These are phyloP conservation scores for Neonectria coccinea DNA, from an alignment of 2,329 filamentous ascomycete species.

Conservation along the genomic window DNA sequence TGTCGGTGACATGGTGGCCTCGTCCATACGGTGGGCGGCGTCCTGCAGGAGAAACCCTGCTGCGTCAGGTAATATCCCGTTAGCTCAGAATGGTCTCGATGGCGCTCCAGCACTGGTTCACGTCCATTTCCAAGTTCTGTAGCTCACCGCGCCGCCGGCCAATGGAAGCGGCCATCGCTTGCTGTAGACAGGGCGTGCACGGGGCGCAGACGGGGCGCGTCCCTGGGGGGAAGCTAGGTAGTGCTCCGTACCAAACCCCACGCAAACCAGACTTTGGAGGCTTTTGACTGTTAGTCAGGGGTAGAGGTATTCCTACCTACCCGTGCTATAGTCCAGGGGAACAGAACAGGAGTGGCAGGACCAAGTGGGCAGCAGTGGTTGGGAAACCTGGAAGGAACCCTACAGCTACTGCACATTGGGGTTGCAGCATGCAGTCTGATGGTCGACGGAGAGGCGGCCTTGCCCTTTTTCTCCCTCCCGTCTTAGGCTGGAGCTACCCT, in stretches of 20 bases:
- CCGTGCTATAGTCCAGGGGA: background rate
- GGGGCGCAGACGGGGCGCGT: conserved; percentile 10
- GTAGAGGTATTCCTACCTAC: background rate
- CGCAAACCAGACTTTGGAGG: conserved; percentile 2
- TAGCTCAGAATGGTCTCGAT: conserved; percentile 46
- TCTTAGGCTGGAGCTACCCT: conserved; percentile 26
- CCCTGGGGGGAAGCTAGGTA: conserved; percentile 13
- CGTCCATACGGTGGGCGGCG: conserved; percentile 26
- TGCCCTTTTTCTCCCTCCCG: conserved; percentile 37
- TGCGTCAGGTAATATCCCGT: conserved; percentile 48
- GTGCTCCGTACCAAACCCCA: conserved; percentile 8
- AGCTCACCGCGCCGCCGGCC: conserved; percentile 37
- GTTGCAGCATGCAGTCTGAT: conserved; percentile 19
- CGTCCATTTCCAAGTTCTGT: conserved; percentile 26
- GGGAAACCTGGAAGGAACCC: conserved; percentile 11
- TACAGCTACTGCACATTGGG: conserved; percentile 12
- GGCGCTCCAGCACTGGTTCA: conserved; percentile 47
- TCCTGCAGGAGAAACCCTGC: conserved; percentile 48
- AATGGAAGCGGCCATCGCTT: conserved; percentile 16
- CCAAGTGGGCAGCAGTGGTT: conserved; percentile 11
- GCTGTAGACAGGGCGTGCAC: conserved; percentile 7
- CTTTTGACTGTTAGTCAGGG: conserved; percentile 37
- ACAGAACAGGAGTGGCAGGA: conserved; percentile 10
- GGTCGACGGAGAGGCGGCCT: conserved; percentile 35
- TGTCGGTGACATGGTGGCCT: conserved; percentile 26